phyloP scores from a whole-genome alignment of 176 grass and related monocot species.

The Dendrocalamus sinicus region DNA sequence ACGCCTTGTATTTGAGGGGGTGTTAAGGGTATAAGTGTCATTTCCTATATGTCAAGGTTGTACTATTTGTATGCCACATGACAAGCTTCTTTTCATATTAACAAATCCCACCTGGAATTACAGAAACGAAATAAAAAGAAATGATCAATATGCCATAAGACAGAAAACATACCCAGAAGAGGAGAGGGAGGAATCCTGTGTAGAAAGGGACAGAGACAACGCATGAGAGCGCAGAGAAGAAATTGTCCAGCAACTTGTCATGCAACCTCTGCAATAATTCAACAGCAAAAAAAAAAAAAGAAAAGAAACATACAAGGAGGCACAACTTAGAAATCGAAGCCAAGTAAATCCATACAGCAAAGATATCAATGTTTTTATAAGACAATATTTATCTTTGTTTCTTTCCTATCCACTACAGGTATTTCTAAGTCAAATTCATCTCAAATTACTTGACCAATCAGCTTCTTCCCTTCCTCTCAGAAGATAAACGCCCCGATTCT shows the following conservation, averaged over 20 bases:
- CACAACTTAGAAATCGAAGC: neutral
- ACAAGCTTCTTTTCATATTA: too few relatives aligned
- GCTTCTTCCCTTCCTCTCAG: neutral
- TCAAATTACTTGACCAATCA: neutral
- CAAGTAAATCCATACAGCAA: constrained; percentile 5
- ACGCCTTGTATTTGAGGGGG: too few relatives aligned
- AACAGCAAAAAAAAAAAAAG: too few relatives aligned
- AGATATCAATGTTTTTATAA: neutral
- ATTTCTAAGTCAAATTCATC: too few relatives aligned
- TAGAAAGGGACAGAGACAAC: constrained; percentile 91
- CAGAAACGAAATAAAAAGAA: constrained; percentile 12
- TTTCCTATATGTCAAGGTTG: too few relatives aligned
- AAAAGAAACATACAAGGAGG: neutral
- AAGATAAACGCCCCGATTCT: neutral
- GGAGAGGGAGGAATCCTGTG: constrained; percentile 87
- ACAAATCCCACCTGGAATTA: neutral
- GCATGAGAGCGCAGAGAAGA: constrained; percentile 83
- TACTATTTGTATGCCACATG: too few relatives aligned
- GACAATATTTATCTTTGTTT: too few relatives aligned
- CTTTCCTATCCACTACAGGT: too few relatives aligned
- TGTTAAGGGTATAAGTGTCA: too few relatives aligned
- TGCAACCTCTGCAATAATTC: constrained; percentile 68
- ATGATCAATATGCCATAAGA: neutral
- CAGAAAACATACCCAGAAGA: constrained; percentile 94
- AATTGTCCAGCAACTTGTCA: constrained; percentile 63